Percentiles rank a stretch among this genome's conserved stretches.
Conservation (phyloP, 2,329 filamentous ascomycete species). For the Ophiostoma montium region DNA sequence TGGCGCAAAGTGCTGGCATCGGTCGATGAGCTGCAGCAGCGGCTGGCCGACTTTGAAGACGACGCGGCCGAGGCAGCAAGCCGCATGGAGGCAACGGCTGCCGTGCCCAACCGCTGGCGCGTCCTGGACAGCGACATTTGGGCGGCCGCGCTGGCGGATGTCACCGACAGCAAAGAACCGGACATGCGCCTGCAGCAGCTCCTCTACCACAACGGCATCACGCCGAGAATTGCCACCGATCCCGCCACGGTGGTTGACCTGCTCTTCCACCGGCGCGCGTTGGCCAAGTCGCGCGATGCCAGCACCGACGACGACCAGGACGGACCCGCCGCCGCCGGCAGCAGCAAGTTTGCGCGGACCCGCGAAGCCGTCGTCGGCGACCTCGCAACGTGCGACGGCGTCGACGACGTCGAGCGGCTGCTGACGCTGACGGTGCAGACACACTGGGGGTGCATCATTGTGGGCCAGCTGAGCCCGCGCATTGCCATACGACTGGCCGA, state of each 20-base stretch:
- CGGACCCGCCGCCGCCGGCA: no score
- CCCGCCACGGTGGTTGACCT: no score
- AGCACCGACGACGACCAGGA: no score
- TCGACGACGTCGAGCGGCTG: constrained; percentile 17
- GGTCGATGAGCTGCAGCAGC: no score
- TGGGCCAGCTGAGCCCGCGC: constrained; percentile 5
- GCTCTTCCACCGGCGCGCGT: no score
- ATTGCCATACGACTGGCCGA: background rate
- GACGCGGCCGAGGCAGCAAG: constrained; percentile 13
- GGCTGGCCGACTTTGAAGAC: background rate
- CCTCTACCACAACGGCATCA: no score
- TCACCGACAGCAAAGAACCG: no score
- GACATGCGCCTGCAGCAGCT: no score
- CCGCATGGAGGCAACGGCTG: constrained; percentile 13
- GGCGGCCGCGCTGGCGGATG: background rate
- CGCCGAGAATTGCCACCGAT: no score
- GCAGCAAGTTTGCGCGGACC: background rate
- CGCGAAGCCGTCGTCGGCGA: constrained; percentile 6
- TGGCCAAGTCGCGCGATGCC: no score
- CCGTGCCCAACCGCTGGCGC: background rate
- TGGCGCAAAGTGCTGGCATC: constrained; percentile 15
- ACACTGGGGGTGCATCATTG: constrained; percentile 10
- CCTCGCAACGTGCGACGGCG: constrained; percentile 7
- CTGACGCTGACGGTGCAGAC: constrained; percentile 13
- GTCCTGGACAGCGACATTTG: background rate